Conservation (phyloP, 192 early-diverging fungal species). For the Piromyces sp. region DNA sequence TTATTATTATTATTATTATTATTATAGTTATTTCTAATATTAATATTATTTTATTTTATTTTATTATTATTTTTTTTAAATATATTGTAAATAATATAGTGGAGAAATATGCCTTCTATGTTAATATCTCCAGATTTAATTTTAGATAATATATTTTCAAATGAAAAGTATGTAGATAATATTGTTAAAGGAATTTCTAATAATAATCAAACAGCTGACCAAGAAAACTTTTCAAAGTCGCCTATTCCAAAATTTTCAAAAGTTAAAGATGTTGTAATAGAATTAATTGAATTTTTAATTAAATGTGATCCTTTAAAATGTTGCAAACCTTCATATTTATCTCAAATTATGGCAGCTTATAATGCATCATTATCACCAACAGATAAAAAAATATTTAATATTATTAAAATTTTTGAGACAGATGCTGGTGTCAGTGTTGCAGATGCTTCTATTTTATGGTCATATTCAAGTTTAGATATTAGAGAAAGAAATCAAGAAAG, state of each 20-base stretch:
- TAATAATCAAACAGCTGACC: neutral
- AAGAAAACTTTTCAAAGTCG: neutral
- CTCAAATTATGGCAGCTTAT: neutral
- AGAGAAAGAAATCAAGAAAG: conserved; percentile 16
- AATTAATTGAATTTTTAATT: neutral
- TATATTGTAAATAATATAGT: neutral
- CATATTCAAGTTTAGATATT: conserved; percentile 14
- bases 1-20: too few species aligned
- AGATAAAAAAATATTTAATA: conserved; percentile 18
- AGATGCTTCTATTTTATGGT: conserved; percentile 35
- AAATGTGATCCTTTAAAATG: neutral
- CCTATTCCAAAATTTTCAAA: neutral
- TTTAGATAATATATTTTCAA: neutral
- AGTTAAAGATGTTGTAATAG: neutral
- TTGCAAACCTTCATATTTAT: neutral
- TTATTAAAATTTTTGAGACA: conserved; percentile 37
- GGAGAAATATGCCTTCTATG: neutral
- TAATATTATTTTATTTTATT: too few species aligned
- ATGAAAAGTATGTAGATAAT: neutral
- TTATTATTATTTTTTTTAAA: too few species aligned
- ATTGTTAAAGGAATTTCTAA: neutral
- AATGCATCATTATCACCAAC: neutral
- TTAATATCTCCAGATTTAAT: neutral
- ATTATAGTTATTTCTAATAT: too few species aligned
- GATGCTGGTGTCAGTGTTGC: conserved; percentile 37